Conservation (phyloP, 306 rosid species). For the Vigna hirtella region DNA sequence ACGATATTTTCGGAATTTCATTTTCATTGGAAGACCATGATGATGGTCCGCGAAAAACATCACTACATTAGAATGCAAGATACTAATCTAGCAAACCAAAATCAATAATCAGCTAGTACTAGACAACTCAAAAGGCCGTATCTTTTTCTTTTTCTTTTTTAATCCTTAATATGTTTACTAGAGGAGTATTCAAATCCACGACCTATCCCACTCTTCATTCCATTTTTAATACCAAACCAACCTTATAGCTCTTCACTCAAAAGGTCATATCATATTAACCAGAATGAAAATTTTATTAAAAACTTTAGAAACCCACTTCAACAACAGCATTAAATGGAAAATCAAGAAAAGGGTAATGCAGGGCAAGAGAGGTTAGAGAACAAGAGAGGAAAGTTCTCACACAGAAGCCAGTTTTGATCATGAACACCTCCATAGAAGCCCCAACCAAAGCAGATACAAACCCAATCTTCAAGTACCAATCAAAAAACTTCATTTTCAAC, state of each 20-base stretch:
- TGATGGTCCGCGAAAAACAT: not conserved
- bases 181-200: too few relatives aligned
- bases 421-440: conserved; percentile 92
- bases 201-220: too few relatives aligned
- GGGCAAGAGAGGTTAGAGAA: conserved; percentile 18
- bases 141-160: not conserved
- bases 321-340: conserved; percentile 34
- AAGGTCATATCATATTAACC: not conserved
- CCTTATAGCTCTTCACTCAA: not conserved
- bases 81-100: conserved; percentile 23
- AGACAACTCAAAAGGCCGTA: conserved; percentile 8
- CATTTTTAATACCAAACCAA: too few relatives aligned
- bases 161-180: too few relatives aligned
- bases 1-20: not conserved
- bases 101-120: not conserved
- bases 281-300: not conserved
- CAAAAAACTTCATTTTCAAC: conserved; percentile 74
- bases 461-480: conserved; percentile 92
- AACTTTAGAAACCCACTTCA: not conserved
- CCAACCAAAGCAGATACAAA: conserved; percentile 76
- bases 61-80: not conserved
- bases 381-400: conserved; percentile 66
- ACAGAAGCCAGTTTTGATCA: conserved; percentile 96
- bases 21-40: conserved; percentile 14
- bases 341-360: conserved; percentile 17